These are phyloP conservation scores for Reticulascus tulasneorum DNA, from an alignment of 2,329 filamentous ascomycete species.

Conservation along the genomic window DNA sequence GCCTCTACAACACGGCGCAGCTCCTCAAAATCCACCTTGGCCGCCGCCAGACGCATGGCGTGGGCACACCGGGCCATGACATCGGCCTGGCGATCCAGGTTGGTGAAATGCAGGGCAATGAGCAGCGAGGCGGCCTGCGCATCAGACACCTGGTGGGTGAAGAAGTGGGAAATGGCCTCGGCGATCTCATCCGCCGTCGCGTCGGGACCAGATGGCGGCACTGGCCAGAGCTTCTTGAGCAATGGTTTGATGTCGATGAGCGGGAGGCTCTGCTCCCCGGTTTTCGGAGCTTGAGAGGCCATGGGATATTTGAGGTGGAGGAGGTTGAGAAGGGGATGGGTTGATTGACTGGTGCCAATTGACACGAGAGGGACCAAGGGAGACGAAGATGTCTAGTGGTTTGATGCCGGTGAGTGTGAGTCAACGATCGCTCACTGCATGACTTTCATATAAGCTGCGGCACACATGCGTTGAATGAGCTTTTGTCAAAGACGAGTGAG, in stretches of 20 bases:
- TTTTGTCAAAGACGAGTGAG: too few relatives aligned
- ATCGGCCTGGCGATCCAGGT: constrained; percentile 76
- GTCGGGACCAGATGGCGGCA: constrained; percentile 33
- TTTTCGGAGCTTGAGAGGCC: constrained; percentile 23
- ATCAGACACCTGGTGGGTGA: constrained; percentile 83
- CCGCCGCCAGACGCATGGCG: constrained; percentile 78
- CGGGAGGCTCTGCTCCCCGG: constrained; percentile 23
- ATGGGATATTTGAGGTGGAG: too few relatives aligned
- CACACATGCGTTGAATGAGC: too few relatives aligned
- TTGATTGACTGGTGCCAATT: too few relatives aligned
- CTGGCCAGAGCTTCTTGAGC: constrained; percentile 68
- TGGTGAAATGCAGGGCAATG: constrained; percentile 88
- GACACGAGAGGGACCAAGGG: too few relatives aligned
- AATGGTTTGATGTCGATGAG: constrained; percentile 63
- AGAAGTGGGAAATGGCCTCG: constrained; percentile 84
- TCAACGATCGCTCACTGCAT: too few relatives aligned
- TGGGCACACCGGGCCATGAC: constrained; percentile 81
- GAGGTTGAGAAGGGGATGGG: neutral
- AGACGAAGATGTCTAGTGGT: too few relatives aligned
- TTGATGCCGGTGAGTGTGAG: too few relatives aligned
- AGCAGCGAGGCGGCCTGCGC: constrained; percentile 84
- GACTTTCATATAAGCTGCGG: too few relatives aligned
- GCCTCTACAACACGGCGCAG: constrained; percentile 59
- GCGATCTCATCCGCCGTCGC: constrained; percentile 81
- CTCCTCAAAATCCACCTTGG: constrained; percentile 61